Percentiles rank a stretch among this genome's conserved stretches.
phyloP scores from a whole-genome alignment of 192 early-diverging fungal species.

The Obelidium mucronatum region DNA sequence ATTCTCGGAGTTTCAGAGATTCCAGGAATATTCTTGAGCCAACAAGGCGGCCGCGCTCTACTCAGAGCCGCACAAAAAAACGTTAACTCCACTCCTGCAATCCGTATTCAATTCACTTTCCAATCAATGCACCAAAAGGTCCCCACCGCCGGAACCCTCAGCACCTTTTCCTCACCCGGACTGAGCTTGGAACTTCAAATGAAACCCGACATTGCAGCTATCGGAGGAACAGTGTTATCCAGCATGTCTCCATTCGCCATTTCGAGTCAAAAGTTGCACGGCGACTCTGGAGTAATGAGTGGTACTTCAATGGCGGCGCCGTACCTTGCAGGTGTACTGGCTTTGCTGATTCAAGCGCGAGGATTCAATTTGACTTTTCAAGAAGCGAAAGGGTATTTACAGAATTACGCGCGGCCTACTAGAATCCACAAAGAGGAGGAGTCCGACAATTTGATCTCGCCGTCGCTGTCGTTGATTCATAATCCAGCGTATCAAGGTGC shows the following conservation, averaged over 20 bases:
- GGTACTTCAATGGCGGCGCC: slow-evolving; percentile 90
- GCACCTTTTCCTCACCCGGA: slow-evolving; percentile 79
- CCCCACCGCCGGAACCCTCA: slow-evolving; percentile 64
- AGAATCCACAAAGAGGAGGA: slow-evolving; percentile 39
- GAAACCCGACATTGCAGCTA: slow-evolving; percentile 60
- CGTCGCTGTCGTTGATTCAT: too few relatives aligned
- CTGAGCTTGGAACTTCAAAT: slow-evolving; percentile 71
- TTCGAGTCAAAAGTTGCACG: slow-evolving; percentile 21
- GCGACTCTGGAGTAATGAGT: neutral
- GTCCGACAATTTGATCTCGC: neutral
- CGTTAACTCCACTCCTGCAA: slow-evolving; percentile 18
- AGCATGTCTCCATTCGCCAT: slow-evolving; percentile 38
- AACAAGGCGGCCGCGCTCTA: neutral
- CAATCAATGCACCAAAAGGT: slow-evolving; percentile 46
- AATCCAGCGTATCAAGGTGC: slow-evolving; percentile 71
- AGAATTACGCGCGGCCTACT: slow-evolving; percentile 59
- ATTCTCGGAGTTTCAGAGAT: slow-evolving; percentile 19
- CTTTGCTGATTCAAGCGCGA: slow-evolving; percentile 65
- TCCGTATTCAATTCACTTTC: slow-evolving; percentile 31
- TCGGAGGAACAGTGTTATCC: slow-evolving; percentile 46
- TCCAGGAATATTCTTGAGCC: neutral
- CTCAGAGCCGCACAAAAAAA: neutral
- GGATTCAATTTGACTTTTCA: slow-evolving; percentile 37
- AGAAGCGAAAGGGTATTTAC: slow-evolving; percentile 44
- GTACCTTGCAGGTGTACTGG: slow-evolving; percentile 72